Percentiles rank a stretch among this genome's conserved stretches.
phyloP scores from a whole-genome alignment of 2,329 filamentous ascomycete genomes.

The Neonectria punicea region DNA sequence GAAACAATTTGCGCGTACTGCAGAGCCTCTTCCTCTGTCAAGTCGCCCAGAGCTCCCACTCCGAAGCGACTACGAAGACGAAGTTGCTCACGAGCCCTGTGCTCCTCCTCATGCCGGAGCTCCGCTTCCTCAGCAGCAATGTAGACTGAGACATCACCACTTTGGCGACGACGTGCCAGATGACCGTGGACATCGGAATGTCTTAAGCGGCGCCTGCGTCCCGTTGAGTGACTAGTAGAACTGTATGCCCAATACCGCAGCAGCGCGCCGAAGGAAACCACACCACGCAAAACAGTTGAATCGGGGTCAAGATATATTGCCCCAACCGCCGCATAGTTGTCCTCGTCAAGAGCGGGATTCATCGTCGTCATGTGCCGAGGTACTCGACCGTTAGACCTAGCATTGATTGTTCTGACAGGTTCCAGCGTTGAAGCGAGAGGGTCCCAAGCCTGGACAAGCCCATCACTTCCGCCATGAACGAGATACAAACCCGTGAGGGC shows the following conservation, averaged over 20 bases:
- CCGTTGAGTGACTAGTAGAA: slow-evolving; percentile 79
- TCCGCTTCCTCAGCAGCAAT: slow-evolving; percentile 89
- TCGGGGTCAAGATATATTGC: slow-evolving; percentile 90
- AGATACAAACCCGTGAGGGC: slow-evolving; percentile 87
- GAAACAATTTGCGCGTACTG: slow-evolving; percentile 75
- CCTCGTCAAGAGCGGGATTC: slow-evolving; percentile 69
- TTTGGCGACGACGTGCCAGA: slow-evolving; percentile 61
- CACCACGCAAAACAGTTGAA: slow-evolving; percentile 83
- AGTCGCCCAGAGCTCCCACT: slow-evolving; percentile 73
- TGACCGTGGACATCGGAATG: slow-evolving; percentile 71
- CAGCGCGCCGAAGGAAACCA: slow-evolving; percentile 87
- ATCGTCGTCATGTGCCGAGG: slow-evolving; percentile 73
- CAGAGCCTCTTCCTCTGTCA: slow-evolving; percentile 74
- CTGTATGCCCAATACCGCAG: slow-evolving; percentile 95
- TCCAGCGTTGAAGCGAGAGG: slow-evolving; percentile 82
- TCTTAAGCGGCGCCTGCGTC: slow-evolving; percentile 81
- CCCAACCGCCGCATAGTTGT: slow-evolving; percentile 83
- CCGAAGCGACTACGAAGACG: slow-evolving; percentile 85
- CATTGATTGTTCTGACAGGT: slow-evolving; percentile 87
- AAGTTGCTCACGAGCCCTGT: slow-evolving; percentile 73
- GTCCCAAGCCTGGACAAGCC: slow-evolving; percentile 96
- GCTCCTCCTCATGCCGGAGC: slow-evolving; percentile 77
- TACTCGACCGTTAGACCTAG: slow-evolving; percentile 82
- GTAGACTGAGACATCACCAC: slow-evolving; percentile 79
- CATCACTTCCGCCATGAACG: slow-evolving; percentile 93